Evolutionary conservation across 345 rosid genomes (phyloP).

Genomic region (Corchorus olitorius): DNA sequence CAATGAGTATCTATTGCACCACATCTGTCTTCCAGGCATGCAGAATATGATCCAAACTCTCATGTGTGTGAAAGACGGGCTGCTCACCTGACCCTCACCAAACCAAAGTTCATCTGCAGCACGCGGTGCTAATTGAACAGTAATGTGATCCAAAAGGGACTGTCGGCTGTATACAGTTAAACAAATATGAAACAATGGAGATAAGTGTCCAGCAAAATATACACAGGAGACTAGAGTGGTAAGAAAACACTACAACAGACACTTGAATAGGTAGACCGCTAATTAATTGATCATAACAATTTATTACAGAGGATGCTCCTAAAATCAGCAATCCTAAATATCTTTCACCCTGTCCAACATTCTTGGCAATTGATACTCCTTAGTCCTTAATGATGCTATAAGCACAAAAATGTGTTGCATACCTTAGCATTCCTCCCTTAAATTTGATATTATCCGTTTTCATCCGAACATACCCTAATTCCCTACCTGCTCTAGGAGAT

Average conservation of each 20-base stretch:
- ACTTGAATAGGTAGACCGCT: background rate
- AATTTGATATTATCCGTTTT: slow-evolving; percentile 87
- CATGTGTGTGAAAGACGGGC: background rate
- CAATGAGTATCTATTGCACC: background rate
- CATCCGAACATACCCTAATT: slow-evolving; percentile 83
- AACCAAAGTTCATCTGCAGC: slow-evolving; percentile 96
- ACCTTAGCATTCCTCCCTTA: slow-evolving; percentile 87
- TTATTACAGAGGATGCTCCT: background rate
- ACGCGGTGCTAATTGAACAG: slow-evolving; percentile 94
- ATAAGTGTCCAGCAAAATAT: background rate
- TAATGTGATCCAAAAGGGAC: slow-evolving; percentile 86
- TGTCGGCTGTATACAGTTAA: slow-evolving; percentile 64
- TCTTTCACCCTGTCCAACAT: background rate
- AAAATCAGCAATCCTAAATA: background rate
- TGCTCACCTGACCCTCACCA: slow-evolving; percentile 80
- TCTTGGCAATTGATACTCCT: background rate
- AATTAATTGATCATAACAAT: background rate
- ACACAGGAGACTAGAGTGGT: background rate
- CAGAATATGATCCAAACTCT: background rate
- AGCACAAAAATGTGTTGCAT: slow-evolving; percentile 1
- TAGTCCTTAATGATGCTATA: background rate
- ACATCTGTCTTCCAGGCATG: slow-evolving; percentile 1
- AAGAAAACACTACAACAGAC: background rate
- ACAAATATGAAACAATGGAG: background rate
- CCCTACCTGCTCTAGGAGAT: slow-evolving; percentile 93